A percentile compares a stretch with the other conserved stretches of the same genome.
These are phyloP conservation scores for Thymus mandschuricus DNA, from an alignment of 257 asterid genomes.

Conservation along the genomic window DNA sequence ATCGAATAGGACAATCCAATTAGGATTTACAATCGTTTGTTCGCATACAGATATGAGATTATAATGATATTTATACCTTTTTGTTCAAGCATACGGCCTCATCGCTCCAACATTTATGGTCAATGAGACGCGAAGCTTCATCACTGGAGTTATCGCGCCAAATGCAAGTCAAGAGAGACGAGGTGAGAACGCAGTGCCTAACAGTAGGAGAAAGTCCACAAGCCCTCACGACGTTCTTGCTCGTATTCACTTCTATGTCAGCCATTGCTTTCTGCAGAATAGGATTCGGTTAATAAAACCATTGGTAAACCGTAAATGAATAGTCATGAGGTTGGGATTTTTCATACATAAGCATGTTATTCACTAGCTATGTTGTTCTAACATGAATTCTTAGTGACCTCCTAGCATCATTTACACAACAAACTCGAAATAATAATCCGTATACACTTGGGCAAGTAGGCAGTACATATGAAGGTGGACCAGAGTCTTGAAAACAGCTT, in stretches of 20 bases:
- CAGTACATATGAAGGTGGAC: not conserved
- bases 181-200: conserved; percentile 72
- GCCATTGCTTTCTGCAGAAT: conserved; percentile 72
- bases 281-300: not conserved
- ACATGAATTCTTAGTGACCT: not conserved
- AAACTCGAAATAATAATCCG: not conserved
- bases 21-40: too few relatives aligned
- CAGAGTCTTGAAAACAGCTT: not conserved
- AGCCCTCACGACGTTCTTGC: conserved; percentile 70
- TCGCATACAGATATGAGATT: too few relatives aligned
- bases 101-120: conserved; percentile 84
- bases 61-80: conserved; percentile 46
- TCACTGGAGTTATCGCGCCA: conserved; percentile 55
- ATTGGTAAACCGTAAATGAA: not conserved
- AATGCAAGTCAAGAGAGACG: conserved; percentile 84
- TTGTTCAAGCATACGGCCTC: conserved; percentile 69
- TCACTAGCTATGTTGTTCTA: not conserved
- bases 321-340: not conserved
- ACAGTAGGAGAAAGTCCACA: conserved; percentile 69
- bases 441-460: not conserved
- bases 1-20: not conserved
- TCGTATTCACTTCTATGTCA: conserved; percentile 67
- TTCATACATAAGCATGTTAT: not conserved
- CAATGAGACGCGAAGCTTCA: conserved; percentile 44
- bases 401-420: not conserved